A percentile compares a stretch with the other conserved stretches of the same genome.
phyloP scores from a whole-genome alignment of 306 rosid genomes.

The Delonix regia region DNA sequence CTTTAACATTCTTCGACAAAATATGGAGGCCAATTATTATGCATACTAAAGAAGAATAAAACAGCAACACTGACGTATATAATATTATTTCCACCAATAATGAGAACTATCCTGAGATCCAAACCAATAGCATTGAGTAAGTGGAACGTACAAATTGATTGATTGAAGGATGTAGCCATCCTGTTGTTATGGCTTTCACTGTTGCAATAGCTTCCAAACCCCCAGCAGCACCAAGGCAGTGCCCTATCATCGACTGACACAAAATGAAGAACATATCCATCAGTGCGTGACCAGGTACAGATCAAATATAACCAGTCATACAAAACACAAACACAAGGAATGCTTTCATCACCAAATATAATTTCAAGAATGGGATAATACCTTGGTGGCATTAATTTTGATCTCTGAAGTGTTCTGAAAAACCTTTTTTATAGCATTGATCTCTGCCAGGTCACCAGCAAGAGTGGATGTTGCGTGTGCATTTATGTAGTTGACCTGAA shows the following conservation, averaged over 20 bases:
- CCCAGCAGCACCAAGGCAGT: constrained; percentile 97
- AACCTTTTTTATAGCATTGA: constrained; percentile 92
- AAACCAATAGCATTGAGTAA: background rate
- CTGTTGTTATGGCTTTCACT: constrained; percentile 87
- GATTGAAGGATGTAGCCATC: constrained; percentile 97
- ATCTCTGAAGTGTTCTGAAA: constrained; percentile 82
- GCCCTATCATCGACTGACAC: constrained; percentile 94
- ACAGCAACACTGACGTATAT: background rate
- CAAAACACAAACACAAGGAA: background rate
- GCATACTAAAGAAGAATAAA: background rate
- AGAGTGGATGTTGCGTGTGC: constrained; percentile 98
- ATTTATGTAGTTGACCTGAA: constrained; percentile 87
- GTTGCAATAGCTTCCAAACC: constrained; percentile 99
- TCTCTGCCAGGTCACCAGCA: constrained; percentile 97
- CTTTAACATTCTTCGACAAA: background rate
- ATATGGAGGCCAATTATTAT: background rate
- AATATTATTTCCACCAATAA: background rate
- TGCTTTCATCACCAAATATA: background rate
- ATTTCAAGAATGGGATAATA: background rate
- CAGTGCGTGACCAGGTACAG: background rate
- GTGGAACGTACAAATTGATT: constrained; percentile 83
- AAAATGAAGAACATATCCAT: constrained; percentile 10
- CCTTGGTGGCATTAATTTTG: constrained; percentile 98
- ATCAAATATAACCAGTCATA: background rate
- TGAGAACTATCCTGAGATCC: background rate